Conservation (phyloP, 331 rosid genomes). For the Quercus tomentella region DNA sequence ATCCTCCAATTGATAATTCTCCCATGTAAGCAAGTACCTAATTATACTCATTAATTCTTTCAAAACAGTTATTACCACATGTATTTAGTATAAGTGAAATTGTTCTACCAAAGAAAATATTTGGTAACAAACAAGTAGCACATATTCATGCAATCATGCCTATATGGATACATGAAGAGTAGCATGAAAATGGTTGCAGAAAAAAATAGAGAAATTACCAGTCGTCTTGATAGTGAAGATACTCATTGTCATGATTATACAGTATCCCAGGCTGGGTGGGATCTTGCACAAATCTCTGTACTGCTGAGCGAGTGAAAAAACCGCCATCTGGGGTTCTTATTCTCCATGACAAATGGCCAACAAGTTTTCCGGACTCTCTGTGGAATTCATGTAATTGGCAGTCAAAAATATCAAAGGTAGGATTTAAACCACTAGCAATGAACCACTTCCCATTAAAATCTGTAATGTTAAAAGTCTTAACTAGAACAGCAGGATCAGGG, state of each 20-base stretch:
- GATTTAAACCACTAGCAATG: conserved; percentile 86
- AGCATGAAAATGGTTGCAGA: neutral
- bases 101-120: neutral
- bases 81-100: neutral
- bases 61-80: neutral
- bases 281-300: conserved; percentile 86
- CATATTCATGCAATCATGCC: neutral
- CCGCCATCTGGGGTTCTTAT: conserved; percentile 82
- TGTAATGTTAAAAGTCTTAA: conserved; percentile 60
- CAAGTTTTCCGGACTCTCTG: conserved; percentile 58
- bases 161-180: conserved; percentile 3
- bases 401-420: conserved; percentile 76
- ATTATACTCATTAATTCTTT: neutral
- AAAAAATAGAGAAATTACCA: conserved; percentile 50
- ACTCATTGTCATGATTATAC: conserved; percentile 90
- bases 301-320: conserved; percentile 69
- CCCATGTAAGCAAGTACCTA: neutral
- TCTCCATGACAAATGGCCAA: conserved; percentile 90
- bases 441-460: conserved; percentile 93
- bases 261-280: conserved; percentile 75
- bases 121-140: neutral
- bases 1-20: neutral
- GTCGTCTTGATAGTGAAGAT: conserved; percentile 94
- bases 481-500: conserved; percentile 79
- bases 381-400: conserved; percentile 89